Evolutionary conservation across 2,329 filamentous ascomycete genomes (phyloP).

Genomic region (Fusarium miscanthi): DNA sequence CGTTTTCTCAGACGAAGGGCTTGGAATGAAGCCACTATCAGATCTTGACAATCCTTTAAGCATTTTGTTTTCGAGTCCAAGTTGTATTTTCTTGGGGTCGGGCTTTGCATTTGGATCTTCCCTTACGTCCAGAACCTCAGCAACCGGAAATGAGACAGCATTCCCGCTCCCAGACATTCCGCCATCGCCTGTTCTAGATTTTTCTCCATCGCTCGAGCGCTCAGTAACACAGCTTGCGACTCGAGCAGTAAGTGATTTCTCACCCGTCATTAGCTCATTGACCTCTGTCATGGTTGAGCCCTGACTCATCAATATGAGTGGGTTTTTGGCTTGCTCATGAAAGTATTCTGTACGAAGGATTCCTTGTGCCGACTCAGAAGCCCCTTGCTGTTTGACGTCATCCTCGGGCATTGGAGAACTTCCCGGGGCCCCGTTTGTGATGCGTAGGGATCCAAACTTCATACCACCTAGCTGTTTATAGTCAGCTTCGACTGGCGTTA

Average conservation of each 20-base stretch:
- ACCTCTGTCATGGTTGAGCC: background rate
- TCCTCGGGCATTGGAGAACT: constrained; percentile 54
- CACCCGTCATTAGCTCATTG: background rate
- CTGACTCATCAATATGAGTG: constrained; percentile 1
- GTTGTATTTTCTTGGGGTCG: constrained; percentile 25
- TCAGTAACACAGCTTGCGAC: constrained; percentile 10
- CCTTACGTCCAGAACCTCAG: constrained; percentile 54
- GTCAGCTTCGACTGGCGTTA: constrained; percentile 62
- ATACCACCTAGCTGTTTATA: constrained; percentile 71
- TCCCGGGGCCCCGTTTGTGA: constrained; percentile 68
- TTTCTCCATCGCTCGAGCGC: constrained; percentile 7
- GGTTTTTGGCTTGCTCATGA: constrained; percentile 11
- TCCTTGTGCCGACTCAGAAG: constrained; percentile 7
- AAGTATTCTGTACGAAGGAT: constrained; percentile 18
- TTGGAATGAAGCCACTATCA: constrained; percentile 64
- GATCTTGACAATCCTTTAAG: constrained; percentile 43
- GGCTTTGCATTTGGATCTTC: constrained; percentile 59
- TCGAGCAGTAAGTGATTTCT: constrained; percentile 2
- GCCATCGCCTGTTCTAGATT: constrained; percentile 32
- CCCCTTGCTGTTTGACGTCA: constrained; percentile 15
- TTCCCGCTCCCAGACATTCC: constrained; percentile 35
- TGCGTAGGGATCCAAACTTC: constrained; percentile 70
- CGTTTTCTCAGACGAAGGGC: constrained; percentile 56
- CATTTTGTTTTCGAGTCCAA: constrained; percentile 39
- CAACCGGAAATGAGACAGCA: constrained; percentile 50